phyloP scores from a whole-genome alignment of 176 grass and related monocot species.

The Elaeis guineensis region DNA sequence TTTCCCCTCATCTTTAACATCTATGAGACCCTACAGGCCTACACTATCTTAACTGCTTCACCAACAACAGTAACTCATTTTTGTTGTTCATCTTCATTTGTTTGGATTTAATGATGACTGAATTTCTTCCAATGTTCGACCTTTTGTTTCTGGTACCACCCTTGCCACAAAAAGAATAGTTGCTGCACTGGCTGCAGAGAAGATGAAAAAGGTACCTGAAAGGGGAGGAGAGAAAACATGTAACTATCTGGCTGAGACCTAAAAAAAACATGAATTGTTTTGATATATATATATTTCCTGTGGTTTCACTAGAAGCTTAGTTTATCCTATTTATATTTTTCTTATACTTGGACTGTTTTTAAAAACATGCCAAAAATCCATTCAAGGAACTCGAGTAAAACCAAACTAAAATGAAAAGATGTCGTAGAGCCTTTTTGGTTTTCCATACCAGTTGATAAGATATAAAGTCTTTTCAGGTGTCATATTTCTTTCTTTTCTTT shows the following conservation, averaged over 20 bases:
- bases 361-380: too few species aligned
- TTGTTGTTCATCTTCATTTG: constrained; percentile 21
- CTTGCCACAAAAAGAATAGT: constrained; percentile 55
- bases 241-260: neutral
- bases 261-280: neutral
- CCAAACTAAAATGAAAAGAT: too few species aligned
- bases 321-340: too few species aligned
- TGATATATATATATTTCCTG: neutral
- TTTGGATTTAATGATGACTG: constrained; percentile 36
- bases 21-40: too few species aligned
- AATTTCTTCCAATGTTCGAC: constrained; percentile 71
- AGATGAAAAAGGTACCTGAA: constrained; percentile 69
- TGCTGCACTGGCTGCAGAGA: constrained; percentile 44
- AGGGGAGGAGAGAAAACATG: constrained; percentile 1
- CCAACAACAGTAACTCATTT: neutral
- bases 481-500: too few species aligned
- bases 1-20: too few species aligned
- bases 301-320: neutral
- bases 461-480: too few species aligned
- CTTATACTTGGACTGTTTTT: too few species aligned
- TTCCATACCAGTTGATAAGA: too few species aligned
- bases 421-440: too few species aligned
- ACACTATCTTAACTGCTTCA: too few species aligned
- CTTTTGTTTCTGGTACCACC: constrained; percentile 75
- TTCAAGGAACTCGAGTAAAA: too few species aligned